Conservation (phyloP, 139 green algal genomes). For the Ulvella scutata region DNA sequence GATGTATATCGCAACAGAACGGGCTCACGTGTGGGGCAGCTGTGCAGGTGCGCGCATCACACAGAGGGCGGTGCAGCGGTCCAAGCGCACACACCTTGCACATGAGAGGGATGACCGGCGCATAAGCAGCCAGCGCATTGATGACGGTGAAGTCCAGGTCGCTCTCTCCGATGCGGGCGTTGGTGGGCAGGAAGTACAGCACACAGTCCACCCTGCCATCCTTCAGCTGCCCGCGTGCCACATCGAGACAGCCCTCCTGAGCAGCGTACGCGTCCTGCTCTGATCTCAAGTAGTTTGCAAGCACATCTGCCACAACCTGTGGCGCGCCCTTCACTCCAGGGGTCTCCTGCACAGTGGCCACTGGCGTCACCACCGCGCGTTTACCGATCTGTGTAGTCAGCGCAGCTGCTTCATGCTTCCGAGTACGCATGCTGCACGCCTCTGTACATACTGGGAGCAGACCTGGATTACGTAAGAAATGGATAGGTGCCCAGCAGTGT, state of each 20-base stretch:
- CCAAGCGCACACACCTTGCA: not conserved
- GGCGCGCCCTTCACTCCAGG: not conserved
- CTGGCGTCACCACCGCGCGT: no score
- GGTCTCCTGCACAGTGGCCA: constrained; percentile 4
- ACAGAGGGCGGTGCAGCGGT: not conserved
- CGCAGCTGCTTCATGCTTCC: no score
- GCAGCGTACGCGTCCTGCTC: not conserved
- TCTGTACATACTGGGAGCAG: constrained; percentile 11
- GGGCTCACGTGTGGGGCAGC: not conserved
- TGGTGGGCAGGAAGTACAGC: not conserved
- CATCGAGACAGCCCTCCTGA: not conserved
- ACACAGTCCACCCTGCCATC: not conserved
- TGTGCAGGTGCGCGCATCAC: not conserved
- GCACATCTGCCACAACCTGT: not conserved
- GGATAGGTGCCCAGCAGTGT: not conserved
- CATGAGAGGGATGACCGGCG: not conserved
- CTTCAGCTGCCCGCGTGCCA: not conserved
- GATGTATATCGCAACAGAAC: not conserved
- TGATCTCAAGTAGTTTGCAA: not conserved
- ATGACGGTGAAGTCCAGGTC: not conserved
- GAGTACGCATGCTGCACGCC: no score
- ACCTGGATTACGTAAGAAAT: constrained; percentile 1
- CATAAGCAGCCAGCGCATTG: not conserved
- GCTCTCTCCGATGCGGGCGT: not conserved
- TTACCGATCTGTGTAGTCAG: no score